Conservation (phyloP, 2,329 filamentous ascomycete species). For the Clonostachys chloroleuca region DNA sequence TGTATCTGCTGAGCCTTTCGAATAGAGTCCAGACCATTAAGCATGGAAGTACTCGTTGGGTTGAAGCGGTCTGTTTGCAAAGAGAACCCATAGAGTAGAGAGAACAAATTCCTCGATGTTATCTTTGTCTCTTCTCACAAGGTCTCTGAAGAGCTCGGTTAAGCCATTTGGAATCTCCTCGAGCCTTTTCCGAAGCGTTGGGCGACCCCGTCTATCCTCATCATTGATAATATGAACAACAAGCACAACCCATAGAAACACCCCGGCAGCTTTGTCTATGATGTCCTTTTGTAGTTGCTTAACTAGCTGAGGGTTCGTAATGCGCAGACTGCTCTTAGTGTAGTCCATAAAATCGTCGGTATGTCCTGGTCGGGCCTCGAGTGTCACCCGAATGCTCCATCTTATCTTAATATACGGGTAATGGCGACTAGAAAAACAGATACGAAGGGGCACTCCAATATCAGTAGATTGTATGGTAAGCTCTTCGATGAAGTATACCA, state of each 20-base stretch:
- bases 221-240: conserved; percentile 32
- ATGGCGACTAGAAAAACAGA: conserved; percentile 42
- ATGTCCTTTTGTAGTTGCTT: conserved; percentile 14
- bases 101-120: conserved; percentile 33
- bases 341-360: conserved; percentile 17
- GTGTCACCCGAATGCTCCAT: conserved; percentile 11
- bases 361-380: conserved; percentile 12
- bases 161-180: conserved; percentile 29
- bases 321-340: conserved; percentile 8
- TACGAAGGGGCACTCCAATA: conserved; percentile 10
- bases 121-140: conserved; percentile 37
- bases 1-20: conserved; percentile 3
- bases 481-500: conserved; percentile 34
- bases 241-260: conserved; percentile 38
- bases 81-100: conserved; percentile 49
- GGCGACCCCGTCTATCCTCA: conserved; percentile 17
- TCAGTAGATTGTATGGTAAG: conserved; percentile 15
- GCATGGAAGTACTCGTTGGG: conserved; percentile 35
- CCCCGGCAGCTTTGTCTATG: conserved; percentile 25
- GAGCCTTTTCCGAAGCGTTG: conserved; percentile 17
- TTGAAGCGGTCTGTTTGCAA: conserved; percentile 32
- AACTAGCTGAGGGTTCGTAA: conserved; percentile 22
- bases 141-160: conserved; percentile 43
- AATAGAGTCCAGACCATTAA: conserved; percentile 1
- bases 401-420: conserved; percentile 34